Base-by-base conservation (phyloP, 345 rosid genomes). In the Corchorus olitorius region DNA sequence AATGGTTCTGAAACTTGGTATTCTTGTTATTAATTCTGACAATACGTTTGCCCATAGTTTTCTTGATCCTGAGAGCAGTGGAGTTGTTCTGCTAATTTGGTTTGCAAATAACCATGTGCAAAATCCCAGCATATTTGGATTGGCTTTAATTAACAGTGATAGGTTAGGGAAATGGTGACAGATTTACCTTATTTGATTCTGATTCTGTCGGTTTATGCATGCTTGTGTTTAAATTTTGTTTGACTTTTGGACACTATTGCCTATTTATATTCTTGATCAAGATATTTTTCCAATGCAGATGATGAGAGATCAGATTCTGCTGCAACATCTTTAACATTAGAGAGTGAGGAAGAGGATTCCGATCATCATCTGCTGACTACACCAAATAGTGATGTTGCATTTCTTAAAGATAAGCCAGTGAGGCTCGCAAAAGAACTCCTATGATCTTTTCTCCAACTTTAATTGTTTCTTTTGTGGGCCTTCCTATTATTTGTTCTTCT, bases 261-360 rank as follows among this genome's bases (percentile, higher is more conserved):
- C n/a, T 3, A 46, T 10, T 39, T 16, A 53, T 35, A 13, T 27
- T 34, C 8, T 76, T 43, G 1, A 64, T 65, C 39, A 16, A 4
- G 49, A 59, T 80, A 13, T 22, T 70, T 34, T 59, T 59, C 70
- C 37, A 80, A 58, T 74, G 81, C 72, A 79, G 86, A 85, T 72
- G 90, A 87, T 63, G 99, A 88, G 43, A 84, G 80, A 59, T 83
- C 87, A 58, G 89, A 77, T 61, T 93, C 99, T n/a, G 76, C 74
- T 76, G 84, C 76, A 65, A 90, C 97, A 43, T 89, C 91, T 48
- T 72, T 76, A 37, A 73, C 90, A 54, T 80, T 22, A n/a, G 91
- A 82, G 54, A 90, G 92, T n/a, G 95, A 87, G 77, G 97, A 82
- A 77, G 94, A 87, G 82, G 93, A 82, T 70, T 78, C 87, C 77